phyloP scores from a whole-genome alignment of 192 early-diverging fungal species.

The Coemansia sp. region DNA sequence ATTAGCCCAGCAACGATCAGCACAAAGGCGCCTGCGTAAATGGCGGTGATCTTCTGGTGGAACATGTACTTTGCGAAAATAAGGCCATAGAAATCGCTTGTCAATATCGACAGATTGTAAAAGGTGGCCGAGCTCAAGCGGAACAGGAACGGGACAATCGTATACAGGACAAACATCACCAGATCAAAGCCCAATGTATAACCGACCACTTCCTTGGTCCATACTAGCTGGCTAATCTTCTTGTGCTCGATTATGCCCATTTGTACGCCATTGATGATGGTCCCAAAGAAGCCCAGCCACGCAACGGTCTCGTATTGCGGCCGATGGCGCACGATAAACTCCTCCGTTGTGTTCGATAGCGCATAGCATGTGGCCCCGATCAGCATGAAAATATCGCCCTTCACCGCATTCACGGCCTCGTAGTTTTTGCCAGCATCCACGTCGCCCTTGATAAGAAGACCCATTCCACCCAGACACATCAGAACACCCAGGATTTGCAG shows the following conservation, averaged over 20 bases:
- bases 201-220: slow-evolving; percentile 59
- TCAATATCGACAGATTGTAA: slow-evolving; percentile 76
- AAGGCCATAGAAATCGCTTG: slow-evolving; percentile 78
- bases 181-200: slow-evolving; percentile 65
- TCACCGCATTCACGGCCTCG: slow-evolving; percentile 56
- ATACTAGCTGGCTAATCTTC: slow-evolving; percentile 50
- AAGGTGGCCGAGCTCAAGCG: slow-evolving; percentile 69
- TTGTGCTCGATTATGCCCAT: slow-evolving; percentile 67
- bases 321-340: slow-evolving; percentile 69
- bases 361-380: slow-evolving; percentile 75
- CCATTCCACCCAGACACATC: slow-evolving; percentile 69
- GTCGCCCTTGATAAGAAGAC: slow-evolving; percentile 65
- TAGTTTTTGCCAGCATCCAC: slow-evolving; percentile 63
- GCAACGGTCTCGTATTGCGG: slow-evolving; percentile 77
- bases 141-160: slow-evolving; percentile 70
- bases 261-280: slow-evolving; percentile 72
- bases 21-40: slow-evolving; percentile 71
- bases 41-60: slow-evolving; percentile 56
- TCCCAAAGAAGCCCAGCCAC: slow-evolving; percentile 71
- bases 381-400: slow-evolving; percentile 73
- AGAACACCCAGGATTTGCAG: slow-evolving; percentile 70
- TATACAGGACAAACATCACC: slow-evolving; percentile 72
- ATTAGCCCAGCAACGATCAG: slow-evolving; percentile 66
- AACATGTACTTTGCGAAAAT: slow-evolving; percentile 75
- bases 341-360: slow-evolving; percentile 70